Evolutionary conservation across 208 protist genomes (phyloP), one percentile per base, ranked within the genome.

Genomic region (Trypanosoma avium): DNA sequence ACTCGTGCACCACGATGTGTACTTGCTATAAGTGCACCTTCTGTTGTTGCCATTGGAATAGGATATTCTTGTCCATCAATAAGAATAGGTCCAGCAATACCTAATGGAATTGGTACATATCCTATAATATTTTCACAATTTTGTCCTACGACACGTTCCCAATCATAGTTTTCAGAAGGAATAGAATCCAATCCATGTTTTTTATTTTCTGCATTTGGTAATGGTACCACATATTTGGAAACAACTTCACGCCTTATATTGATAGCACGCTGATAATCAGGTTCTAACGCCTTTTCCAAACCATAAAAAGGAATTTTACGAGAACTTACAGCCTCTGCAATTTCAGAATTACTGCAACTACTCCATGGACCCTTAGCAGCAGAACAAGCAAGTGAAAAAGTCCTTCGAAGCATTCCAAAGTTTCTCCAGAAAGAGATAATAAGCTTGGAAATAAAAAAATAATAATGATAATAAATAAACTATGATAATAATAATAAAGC

Each of bases 31-130:
- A 99, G 86, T 19, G 90, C 88, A 33, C 98, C 98, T 66, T 99
- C 98, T n/a, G 97, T 99, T 30, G 98, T 99, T 15, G 98, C 97
- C 96, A 99, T 97, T 12, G 98, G 98, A 47, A 99, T 71, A 21
- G 67, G 71, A 33, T 95, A 78, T 8, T 87, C 54, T 59, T 93
- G 75, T 3, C 93, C 95, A 70, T 99, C 93, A 0, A 99, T 59
- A 22, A 94, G 35, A 24, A 99, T 58, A 36, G 98, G 98, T 0
- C 97, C 97, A 10, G 94, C 97, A 45, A 98, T 35, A 35, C 97
- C 97, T 13, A 99, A 78, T 7, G 98, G 98, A 24, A 99, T 77
- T 32, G 97, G 97, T 36, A 99, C 86, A 77, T 98, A 99, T 49
- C 98, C 85, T 27, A 99, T 62, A 36, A 99, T 95, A 82, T 98